Percentiles rank a stretch among this genome's conserved stretches.
Evolutionary conservation across 2,329 filamentous ascomycete species (phyloP).

Genomic region (Dryadomyces quercus-mongolicae): DNA sequence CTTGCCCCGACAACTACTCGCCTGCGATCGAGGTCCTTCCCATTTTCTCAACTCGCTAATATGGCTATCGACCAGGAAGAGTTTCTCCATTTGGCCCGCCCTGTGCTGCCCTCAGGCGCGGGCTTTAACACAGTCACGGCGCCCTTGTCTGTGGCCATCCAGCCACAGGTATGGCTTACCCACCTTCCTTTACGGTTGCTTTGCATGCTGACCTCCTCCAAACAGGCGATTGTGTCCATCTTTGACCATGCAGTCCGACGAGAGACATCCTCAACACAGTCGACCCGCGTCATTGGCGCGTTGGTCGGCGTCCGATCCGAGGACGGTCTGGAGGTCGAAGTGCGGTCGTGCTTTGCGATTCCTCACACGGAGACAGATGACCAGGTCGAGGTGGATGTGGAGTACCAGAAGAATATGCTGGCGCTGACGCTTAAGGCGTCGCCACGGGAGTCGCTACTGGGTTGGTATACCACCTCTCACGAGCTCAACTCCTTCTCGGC

Average conservation of each 20-base stretch:
- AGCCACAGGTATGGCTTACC: constrained; percentile 64
- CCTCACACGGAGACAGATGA: constrained; percentile 97
- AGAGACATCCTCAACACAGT: constrained; percentile 62
- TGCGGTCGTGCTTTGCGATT: constrained; percentile 93
- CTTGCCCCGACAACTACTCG: constrained; percentile 9
- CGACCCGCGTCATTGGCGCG: constrained; percentile 92
- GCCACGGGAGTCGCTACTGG: constrained; percentile 85
- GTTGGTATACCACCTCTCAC: constrained; percentile 95
- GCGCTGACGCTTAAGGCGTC: constrained; percentile 86
- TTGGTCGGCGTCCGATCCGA: constrained; percentile 87
- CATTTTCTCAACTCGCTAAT: constrained; percentile 17
- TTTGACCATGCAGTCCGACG: constrained; percentile 90
- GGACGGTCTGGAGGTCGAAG: constrained; percentile 93
- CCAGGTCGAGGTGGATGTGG: constrained; percentile 98
- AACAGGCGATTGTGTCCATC: constrained; percentile 59
- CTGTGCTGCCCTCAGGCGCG: constrained; percentile 69
- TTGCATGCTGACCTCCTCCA: not conserved
- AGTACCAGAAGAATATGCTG: constrained; percentile 99
- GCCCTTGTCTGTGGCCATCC: constrained; percentile 87
- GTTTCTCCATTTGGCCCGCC: constrained; percentile 90
- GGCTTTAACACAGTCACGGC: constrained; percentile 76
- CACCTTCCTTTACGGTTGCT: not conserved
- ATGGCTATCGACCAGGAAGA: constrained; percentile 74
- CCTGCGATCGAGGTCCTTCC: not conserved
- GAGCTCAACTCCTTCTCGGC: constrained; percentile 98